Percentiles rank a stretch among this genome's conserved stretches.
Evolutionary conservation across 1,139 yeast genomes (phyloP).

Genomic region (Diutina neorugosa): DNA sequence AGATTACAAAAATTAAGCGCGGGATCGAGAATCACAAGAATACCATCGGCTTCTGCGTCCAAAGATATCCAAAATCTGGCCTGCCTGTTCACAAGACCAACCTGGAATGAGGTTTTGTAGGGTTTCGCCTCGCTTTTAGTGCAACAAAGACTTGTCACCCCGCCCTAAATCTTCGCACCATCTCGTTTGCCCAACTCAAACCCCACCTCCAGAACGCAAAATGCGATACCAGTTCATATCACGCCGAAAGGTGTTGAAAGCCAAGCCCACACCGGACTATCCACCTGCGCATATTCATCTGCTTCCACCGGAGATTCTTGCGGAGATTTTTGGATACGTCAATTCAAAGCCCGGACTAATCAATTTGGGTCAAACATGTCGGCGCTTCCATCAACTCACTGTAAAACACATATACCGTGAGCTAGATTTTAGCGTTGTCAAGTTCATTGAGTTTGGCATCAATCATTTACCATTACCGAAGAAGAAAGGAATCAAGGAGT

Average conservation of each 20-base stretch:
- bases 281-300: background rate
- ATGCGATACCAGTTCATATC: slow-evolving; percentile 1
- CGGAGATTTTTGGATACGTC: background rate
- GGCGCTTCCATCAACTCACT: background rate
- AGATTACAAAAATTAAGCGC: background rate
- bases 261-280: background rate
- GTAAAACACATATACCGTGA: background rate
- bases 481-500: background rate
- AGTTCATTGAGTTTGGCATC: background rate
- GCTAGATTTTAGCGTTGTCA: background rate
- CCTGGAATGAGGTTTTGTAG: background rate
- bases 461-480: background rate
- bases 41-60: background rate
- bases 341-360: background rate
- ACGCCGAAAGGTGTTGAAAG: background rate
- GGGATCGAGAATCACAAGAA: background rate
- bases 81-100: background rate
- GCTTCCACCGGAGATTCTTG: background rate
- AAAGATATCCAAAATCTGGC: background rate
- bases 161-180: background rate
- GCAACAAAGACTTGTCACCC: background rate
- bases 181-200: background rate
- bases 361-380: background rate
- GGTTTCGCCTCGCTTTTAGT: background rate
- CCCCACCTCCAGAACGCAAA: background rate